A percentile compares a stretch with the other conserved stretches of the same genome.
phyloP scores from a whole-genome alignment of 768 basidiomycete genomes.

The Phallus indusiatus region DNA sequence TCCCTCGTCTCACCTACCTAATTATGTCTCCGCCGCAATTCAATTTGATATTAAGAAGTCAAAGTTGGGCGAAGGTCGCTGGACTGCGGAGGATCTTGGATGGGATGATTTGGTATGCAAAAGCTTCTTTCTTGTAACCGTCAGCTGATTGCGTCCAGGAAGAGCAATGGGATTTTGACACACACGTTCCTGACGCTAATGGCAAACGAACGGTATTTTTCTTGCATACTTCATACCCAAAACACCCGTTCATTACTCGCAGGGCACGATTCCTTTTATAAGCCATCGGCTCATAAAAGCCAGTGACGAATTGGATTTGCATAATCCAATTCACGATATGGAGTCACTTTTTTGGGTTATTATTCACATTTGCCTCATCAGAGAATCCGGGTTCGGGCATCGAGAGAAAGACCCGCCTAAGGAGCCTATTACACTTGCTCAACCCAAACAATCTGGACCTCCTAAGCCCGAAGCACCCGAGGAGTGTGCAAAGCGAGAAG shows the following conservation, averaged over 20 bases:
- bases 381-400: not conserved
- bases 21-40: not conserved
- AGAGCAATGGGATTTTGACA: not conserved
- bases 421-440: not conserved
- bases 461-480: no score
- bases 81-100: not conserved
- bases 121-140: not conserved
- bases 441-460: not conserved
- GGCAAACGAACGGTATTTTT: not conserved
- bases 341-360: not conserved
- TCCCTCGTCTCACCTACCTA: no score
- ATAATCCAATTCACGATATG: not conserved
- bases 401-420: not conserved
- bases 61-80: not conserved
- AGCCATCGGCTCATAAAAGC: not conserved
- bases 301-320: not conserved
- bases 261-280: not conserved
- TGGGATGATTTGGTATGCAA: not conserved
- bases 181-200: not conserved
- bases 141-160: not conserved
- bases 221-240: not conserved
- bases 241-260: not conserved
- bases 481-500: no score
- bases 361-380: not conserved
- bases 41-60: not conserved